Evolutionary conservation across 2,329 filamentous ascomycete species (phyloP).

Genomic region (Alternaria consortialis): DNA sequence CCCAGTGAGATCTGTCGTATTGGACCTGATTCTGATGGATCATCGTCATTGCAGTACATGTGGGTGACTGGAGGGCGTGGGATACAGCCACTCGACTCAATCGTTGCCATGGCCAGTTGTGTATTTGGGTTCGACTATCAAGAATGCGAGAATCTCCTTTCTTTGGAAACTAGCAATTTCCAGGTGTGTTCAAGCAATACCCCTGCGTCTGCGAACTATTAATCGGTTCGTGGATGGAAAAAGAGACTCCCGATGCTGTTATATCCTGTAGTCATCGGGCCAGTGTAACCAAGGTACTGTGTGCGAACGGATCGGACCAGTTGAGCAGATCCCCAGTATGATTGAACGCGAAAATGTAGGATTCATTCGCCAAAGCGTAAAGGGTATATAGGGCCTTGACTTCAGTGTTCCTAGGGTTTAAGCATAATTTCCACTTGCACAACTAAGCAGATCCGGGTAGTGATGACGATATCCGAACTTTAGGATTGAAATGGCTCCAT

Average conservation of each 20-base stretch:
- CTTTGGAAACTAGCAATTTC: no score
- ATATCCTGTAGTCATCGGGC: background rate
- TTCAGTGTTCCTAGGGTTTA: background rate
- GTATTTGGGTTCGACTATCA: background rate
- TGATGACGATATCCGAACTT: background rate
- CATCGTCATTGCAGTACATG: no score
- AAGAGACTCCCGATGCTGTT: background rate
- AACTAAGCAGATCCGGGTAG: background rate
- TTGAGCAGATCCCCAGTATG: background rate
- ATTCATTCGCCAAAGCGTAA: no score
- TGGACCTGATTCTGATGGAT: no score
- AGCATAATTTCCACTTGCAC: background rate
- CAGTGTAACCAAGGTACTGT: no score
- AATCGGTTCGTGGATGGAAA: no score
- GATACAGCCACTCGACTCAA: no score
- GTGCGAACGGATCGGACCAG: background rate
- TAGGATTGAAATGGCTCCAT: background rate
- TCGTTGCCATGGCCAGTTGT: background rate
- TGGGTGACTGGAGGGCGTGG: no score
- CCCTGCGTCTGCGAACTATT: no score
- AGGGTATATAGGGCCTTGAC: background rate
- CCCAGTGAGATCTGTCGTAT: no score
- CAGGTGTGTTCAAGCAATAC: no score
- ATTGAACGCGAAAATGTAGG: background rate
- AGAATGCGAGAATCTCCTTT: no score